Evolutionary conservation across 192 early-diverging fungal species (phyloP).

Genomic region (Piromyces sp.): DNA sequence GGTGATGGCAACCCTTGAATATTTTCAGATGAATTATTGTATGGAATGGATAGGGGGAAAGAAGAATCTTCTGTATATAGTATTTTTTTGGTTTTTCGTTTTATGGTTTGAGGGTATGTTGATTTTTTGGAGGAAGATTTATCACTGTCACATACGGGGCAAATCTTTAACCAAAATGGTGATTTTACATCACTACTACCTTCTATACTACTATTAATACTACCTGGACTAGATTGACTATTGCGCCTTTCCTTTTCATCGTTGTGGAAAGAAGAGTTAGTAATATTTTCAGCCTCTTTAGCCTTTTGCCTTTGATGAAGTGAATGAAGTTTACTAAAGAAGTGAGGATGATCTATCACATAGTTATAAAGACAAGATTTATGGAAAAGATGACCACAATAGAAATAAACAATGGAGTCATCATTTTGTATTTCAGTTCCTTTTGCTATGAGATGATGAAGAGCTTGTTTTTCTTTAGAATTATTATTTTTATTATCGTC

Average conservation of each 20-base stretch:
- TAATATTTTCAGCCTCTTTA: no score
- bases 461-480: neutral
- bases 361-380: neutral
- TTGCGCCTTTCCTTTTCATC: neutral
- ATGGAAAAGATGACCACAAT: neutral
- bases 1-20: neutral
- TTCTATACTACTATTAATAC: neutral
- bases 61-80: neutral
- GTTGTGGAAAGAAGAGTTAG: no score
- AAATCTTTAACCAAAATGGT: neutral
- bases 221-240: neutral
- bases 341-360: neutral
- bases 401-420: neutral
- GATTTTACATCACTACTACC: neutral
- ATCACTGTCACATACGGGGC: neutral
- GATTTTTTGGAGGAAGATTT: neutral
- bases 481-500: neutral
- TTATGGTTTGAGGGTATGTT: neutral
- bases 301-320: no score
- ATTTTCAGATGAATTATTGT: neutral
- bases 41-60: neutral
- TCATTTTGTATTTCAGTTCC: neutral
- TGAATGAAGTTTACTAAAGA: neutral
- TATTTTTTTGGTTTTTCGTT: neutral
- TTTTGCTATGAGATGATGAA: neutral